Evolutionary conservation across 2,329 filamentous ascomycete species (phyloP), one percentile per base, ranked within the genome.

Genomic region (Aureobasidium mangrovei): DNA sequence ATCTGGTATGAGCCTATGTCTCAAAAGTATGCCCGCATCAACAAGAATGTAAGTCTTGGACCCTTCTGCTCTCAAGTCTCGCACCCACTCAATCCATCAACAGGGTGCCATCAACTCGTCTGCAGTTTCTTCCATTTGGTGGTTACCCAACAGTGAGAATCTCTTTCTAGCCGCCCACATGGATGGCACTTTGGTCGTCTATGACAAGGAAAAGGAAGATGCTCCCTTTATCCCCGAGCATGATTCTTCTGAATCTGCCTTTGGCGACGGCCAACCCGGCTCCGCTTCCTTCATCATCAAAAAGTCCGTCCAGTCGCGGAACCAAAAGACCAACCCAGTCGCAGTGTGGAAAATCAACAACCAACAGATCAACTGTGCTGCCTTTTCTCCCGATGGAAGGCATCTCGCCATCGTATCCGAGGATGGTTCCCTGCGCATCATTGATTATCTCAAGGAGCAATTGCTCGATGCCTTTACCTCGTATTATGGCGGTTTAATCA

Each of bases 1-100:
- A 91, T 98, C 58, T 98, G 93, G 93, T 97, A 93, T 76, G 93
- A 98, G 70, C 91, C 93, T 8, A 88, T 96, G 64, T 91, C 90
- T 38, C 91, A 97, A 64, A 90, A 94, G 67, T 98, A 98, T 69
- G 88, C 89, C 3, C 84, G 93, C 24, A 78, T 98, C 64, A 98
- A 98, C 67, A 98, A 98, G 73, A 97, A 97, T 68, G 85, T 86
- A 70, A 62, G 78, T 18, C 18, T 18, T 18, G 18, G 18, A 18
- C 44, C 26, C 41, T 43, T 28, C 41, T 29, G 26, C 28, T 8
- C 18, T n/a, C 8, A 8, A 7, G 26, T 26, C 38, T 26, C 18
- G n/a, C 18, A 8, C n/a, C 41, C n/a, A 4, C 8, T 27, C 28
- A 7, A 7, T 43, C 18, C 8, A 4, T 43, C 26, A n/a, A 9